Evolutionary conservation across 2,329 filamentous ascomycete species (phyloP).

Genomic region (Xylaria sp.): DNA sequence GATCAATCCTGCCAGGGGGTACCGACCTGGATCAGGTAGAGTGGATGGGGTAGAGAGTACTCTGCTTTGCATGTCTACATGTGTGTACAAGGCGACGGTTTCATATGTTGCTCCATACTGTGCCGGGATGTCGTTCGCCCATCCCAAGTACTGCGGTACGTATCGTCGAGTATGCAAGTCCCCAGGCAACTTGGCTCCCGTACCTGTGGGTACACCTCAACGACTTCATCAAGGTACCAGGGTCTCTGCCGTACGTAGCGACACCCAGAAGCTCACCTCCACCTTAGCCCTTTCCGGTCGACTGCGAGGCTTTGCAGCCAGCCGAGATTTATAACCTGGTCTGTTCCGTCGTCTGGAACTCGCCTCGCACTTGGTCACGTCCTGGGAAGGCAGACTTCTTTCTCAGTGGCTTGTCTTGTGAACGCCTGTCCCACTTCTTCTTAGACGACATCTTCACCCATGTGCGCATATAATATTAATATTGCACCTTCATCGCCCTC

Average conservation of each 20-base stretch:
- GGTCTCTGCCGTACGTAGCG: constrained; percentile 9
- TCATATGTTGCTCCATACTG: constrained; percentile 30
- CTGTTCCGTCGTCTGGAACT: constrained; percentile 26
- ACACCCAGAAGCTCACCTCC: constrained; percentile 18
- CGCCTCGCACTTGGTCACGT: constrained; percentile 31
- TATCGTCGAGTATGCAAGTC: constrained; percentile 1
- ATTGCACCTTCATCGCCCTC: constrained; percentile 37
- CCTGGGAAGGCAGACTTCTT: constrained; percentile 33
- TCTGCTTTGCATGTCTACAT: constrained; percentile 13
- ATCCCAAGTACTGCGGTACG: constrained; percentile 11
- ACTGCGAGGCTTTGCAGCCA: constrained; percentile 35
- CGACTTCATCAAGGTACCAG: constrained; percentile 8
- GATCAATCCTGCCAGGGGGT: constrained; percentile 30
- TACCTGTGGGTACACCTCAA: constrained; percentile 5
- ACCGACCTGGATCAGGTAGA: constrained; percentile 8
- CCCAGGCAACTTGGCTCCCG: constrained; percentile 9
- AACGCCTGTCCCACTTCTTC: constrained; percentile 15
- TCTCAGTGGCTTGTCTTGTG: constrained; percentile 29
- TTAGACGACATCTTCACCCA: constrained; percentile 26
- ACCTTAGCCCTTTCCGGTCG: constrained; percentile 2
- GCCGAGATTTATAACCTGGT: constrained; percentile 34
- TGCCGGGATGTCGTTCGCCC: constrained; percentile 20
- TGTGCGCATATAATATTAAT: constrained; percentile 45
- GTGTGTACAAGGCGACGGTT: constrained; percentile 28
- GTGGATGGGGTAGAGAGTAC: constrained; percentile 21